phyloP scores from a whole-genome alignment of 805 yeast genomes.

The Candida sithepensis region DNA sequence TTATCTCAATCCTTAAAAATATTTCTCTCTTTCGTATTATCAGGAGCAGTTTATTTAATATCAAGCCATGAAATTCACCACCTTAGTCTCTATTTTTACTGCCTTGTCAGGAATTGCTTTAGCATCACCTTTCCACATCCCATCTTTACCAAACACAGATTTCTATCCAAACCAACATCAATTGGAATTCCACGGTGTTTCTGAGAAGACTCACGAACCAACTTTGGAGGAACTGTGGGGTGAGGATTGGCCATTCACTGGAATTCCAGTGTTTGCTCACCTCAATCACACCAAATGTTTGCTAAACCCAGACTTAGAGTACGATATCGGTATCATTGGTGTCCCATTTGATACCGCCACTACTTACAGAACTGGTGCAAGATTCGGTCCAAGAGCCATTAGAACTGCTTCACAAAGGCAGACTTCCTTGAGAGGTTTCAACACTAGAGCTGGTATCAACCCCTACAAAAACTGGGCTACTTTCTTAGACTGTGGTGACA shows the following conservation, averaged over 20 bases:
- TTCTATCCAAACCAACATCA: conserved; percentile 1
- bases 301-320: conserved; percentile 39
- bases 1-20: background rate
- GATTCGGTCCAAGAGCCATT: conserved; percentile 78
- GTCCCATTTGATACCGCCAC: conserved; percentile 84
- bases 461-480: conserved; percentile 50
- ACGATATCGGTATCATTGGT: conserved; percentile 72
- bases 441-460: conserved; percentile 49
- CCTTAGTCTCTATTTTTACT: conserved; percentile 5
- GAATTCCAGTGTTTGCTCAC: conserved; percentile 72
- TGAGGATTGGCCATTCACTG: conserved; percentile 67
- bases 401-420: conserved; percentile 71
- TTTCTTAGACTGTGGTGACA: conserved; percentile 54
- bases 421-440: conserved; percentile 64
- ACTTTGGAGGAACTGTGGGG: conserved; percentile 67
- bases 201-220: conserved; percentile 21
- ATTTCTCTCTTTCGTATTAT: no score
- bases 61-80: conserved; percentile 5
- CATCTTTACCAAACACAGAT: background rate
- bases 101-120: background rate
- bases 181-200: background rate
- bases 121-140: conserved; percentile 3
- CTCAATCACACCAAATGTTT: conserved; percentile 60
- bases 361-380: conserved; percentile 74
- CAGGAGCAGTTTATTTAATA: background rate